These are phyloP conservation scores for Fomitopsis palustris DNA, from an alignment of 1,284 basidiomycete species.

Conservation along the genomic window DNA sequence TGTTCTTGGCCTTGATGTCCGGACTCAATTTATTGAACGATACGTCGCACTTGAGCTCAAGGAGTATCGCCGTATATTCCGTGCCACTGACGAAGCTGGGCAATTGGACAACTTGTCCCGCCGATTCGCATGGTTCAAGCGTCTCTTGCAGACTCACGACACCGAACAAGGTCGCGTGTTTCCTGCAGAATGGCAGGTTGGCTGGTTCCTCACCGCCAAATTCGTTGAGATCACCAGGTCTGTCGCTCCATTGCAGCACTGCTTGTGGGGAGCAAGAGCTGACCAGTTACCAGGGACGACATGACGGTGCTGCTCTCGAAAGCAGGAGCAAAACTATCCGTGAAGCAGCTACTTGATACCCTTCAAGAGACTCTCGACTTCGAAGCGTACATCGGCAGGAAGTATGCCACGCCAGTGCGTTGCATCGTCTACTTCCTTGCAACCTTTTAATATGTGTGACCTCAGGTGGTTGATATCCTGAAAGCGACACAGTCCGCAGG, in stretches of 20 bases:
- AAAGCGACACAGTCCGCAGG: constrained; percentile 42
- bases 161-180: constrained; percentile 83
- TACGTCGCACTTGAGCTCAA: constrained; percentile 90
- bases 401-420: constrained; percentile 75
- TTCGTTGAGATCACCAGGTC: constrained; percentile 88
- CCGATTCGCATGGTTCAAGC: constrained; percentile 93
- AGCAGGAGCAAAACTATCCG: constrained; percentile 67
- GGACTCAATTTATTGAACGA: constrained; percentile 80
- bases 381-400: constrained; percentile 73
- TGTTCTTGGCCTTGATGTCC: constrained; percentile 81
- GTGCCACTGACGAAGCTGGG: constrained; percentile 88
- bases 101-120: constrained; percentile 94
- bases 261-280: neutral
- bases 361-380: constrained; percentile 86
- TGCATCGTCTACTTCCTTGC: neutral
- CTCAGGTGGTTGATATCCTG: constrained; percentile 56
- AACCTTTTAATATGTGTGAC: neutral
- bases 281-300: constrained; percentile 53
- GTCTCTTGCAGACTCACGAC: constrained; percentile 88
- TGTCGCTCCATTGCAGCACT: constrained; percentile 10
- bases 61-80: constrained; percentile 96
- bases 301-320: constrained; percentile 64
- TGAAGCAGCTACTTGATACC: constrained; percentile 79
- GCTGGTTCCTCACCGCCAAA: constrained; percentile 74
- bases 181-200: constrained; percentile 80